Evolutionary conservation across 441 rosid genomes (phyloP), one percentile per base, ranked within the genome.

Genomic region (Pelargonium australe): DNA sequence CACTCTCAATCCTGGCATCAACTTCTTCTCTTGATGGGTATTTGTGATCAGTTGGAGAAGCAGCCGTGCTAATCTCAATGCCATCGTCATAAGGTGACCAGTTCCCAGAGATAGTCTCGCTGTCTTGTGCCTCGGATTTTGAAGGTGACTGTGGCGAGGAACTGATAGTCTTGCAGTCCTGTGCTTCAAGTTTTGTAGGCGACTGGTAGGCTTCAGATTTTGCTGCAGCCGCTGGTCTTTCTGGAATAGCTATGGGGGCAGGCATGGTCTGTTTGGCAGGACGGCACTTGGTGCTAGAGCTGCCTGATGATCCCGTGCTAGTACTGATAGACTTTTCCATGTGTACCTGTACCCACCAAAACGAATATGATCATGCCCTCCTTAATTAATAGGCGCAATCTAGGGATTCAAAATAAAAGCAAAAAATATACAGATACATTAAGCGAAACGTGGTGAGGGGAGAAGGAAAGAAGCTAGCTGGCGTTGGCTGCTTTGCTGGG

Each of bases 41-140:
- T 19, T 19, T 58, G 63, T 17, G 31, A 58, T 7, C 28, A 7
- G 63, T 17, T 17, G 63, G 10, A 17, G 31, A 58, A 6, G 63
- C 63, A 51, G 4, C 16, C 57, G n/a, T 13, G 57, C 57, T n/a
- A 58, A 58, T 58, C 63, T 17, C 63, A 19, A 58, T 58, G 28
- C 31, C 31, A 58, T 58, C 63, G 7, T 58, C 63, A 58, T n/a
- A 19, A 17, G 63, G 63, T 9, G 63, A 58, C 63, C 63, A 58
- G 63, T 58, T 11, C 63, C 10, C 14, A 13, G 13, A 14, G 63
- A 23, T 17, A 7, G 31, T 19, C 10, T 51, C 4, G 57, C 17
- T 13, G 17, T 12, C 57, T 3, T 4, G 14, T 12, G 55, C n/a
- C n/a, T 58, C 63, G 19, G 63, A 8, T 58, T 58, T 58, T 16